A percentile compares a stretch with the other conserved stretches of the same genome.
Conservation (phyloP, 163 green algal genomes). For the Prototheca cutis region DNA sequence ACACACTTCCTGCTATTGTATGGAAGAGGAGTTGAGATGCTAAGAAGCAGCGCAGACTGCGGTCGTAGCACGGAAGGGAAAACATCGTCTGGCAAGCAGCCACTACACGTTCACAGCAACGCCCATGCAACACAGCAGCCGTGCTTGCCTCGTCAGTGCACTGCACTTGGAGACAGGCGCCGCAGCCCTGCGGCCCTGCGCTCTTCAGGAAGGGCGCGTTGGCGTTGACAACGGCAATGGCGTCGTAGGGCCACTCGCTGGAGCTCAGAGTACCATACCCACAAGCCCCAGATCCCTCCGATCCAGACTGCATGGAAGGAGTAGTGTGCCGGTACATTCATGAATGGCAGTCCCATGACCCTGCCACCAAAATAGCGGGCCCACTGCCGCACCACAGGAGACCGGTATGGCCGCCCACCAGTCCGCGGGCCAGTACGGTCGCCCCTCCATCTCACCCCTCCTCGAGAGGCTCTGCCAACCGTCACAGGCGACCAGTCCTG, state of each 20-base stretch:
- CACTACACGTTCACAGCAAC: too few species aligned
- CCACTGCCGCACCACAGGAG: too few species aligned
- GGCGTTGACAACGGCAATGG: conserved; percentile 8
- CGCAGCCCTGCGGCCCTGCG: conserved; percentile 10
- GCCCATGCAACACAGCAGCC: too few species aligned
- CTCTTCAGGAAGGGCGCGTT: conserved; percentile 6
- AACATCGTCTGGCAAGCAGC: too few species aligned
- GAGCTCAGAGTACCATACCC: conserved; percentile 11
- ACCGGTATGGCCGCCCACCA: too few species aligned
- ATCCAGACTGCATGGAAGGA: neutral
- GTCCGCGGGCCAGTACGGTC: too few species aligned
- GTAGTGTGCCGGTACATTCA: neutral
- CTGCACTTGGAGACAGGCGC: conserved; percentile 16
- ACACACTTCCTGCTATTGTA: conserved; percentile 3
- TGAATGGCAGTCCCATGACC: too few species aligned
- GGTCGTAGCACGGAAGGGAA: too few species aligned
- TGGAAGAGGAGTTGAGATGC: neutral
- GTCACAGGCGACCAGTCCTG: neutral
- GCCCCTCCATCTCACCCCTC: neutral
- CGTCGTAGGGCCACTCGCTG: conserved; percentile 7
- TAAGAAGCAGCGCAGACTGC: too few species aligned
- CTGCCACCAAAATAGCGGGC: too few species aligned
- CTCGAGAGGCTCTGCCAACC: neutral
- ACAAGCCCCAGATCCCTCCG: conserved; percentile 1
- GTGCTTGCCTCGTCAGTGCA: conserved; percentile 6